Evolutionary conservation across 495 filamentous ascomycete genomes (phyloP).

Genomic region (Penicillium roqueforti): DNA sequence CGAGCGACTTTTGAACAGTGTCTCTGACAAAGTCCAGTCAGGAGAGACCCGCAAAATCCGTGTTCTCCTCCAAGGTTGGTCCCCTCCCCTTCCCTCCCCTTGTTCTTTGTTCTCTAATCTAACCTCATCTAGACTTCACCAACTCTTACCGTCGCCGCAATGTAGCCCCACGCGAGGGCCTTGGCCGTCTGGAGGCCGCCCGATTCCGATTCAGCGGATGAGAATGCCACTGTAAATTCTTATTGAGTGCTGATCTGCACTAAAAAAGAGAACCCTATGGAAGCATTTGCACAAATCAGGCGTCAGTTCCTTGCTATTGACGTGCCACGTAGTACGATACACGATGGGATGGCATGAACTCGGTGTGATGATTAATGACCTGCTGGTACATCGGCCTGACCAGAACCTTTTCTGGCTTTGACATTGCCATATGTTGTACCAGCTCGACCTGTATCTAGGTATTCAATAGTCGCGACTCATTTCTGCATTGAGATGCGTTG

Average conservation of each 20-base stretch:
- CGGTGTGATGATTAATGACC: slow-evolving; percentile 29
- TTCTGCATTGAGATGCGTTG: slow-evolving; percentile 5
- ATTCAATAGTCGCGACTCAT: slow-evolving; percentile 11
- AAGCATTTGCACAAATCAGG: slow-evolving; percentile 27
- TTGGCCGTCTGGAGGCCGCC: slow-evolving; percentile 77
- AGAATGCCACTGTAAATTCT: slow-evolving; percentile 24
- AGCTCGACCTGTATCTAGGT: slow-evolving; percentile 5
- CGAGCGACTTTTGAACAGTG: slow-evolving; percentile 60
- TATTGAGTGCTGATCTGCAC: slow-evolving; percentile 9
- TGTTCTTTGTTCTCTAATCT: background rate
- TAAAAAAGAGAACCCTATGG: slow-evolving; percentile 15
- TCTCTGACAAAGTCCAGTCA: slow-evolving; percentile 61
- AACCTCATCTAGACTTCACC: slow-evolving; percentile 66
- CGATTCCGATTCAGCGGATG: slow-evolving; percentile 78
- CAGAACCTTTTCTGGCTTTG: slow-evolving; percentile 6
- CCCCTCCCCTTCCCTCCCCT: background rate
- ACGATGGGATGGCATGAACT: slow-evolving; percentile 21
- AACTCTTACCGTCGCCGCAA: slow-evolving; percentile 89
- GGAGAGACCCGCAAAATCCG: slow-evolving; percentile 80
- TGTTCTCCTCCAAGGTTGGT: slow-evolving; percentile 67
- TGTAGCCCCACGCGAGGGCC: slow-evolving; percentile 86
- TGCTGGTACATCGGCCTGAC: slow-evolving; percentile 11
- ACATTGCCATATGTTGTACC: slow-evolving; percentile 1
- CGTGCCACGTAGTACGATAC: slow-evolving; percentile 20
- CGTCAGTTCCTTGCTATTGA: slow-evolving; percentile 18